Conservation (phyloP, 164 flowering plant species). For the Akebia trifoliata region DNA sequence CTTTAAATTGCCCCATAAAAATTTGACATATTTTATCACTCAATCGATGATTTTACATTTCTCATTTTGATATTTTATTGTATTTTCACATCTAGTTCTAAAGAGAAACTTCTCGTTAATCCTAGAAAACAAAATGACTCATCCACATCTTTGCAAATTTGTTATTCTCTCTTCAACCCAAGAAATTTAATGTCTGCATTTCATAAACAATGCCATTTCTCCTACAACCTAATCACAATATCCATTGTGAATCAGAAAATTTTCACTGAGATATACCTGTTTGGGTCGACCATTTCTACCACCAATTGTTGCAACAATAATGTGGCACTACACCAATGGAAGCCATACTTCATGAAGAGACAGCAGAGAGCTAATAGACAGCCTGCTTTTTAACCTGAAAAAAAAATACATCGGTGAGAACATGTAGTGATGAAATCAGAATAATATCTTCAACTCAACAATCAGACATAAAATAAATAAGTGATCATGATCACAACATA, state of each 20-base stretch:
- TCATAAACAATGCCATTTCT: not conserved
- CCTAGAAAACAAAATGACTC: too few relatives aligned
- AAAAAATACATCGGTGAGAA: not conserved
- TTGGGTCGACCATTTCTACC: slow-evolving; percentile 77
- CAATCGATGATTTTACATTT: too few relatives aligned
- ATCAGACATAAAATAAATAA: too few relatives aligned
- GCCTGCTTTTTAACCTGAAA: not conserved
- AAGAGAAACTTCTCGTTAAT: too few relatives aligned
- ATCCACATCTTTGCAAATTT: too few relatives aligned
- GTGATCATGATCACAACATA: not conserved
- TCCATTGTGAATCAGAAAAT: not conserved
- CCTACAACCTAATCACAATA: not conserved
- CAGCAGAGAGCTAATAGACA: not conserved
- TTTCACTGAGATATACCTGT: slow-evolving; percentile 40
- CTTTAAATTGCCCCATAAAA: too few relatives aligned
- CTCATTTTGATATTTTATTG: too few relatives aligned
- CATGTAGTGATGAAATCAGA: not conserved
- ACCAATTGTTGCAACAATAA: slow-evolving; percentile 71
- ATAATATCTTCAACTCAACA: too few relatives aligned
- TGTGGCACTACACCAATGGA: slow-evolving; percentile 45
- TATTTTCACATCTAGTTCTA: too few relatives aligned
- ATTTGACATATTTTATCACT: too few relatives aligned
- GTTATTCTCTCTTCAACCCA: not conserved
- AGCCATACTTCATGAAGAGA: slow-evolving; percentile 36
- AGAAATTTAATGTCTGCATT: not conserved